Base-by-base conservation (phyloP, 495 filamentous ascomycete species). In the Penicillium taxi region DNA sequence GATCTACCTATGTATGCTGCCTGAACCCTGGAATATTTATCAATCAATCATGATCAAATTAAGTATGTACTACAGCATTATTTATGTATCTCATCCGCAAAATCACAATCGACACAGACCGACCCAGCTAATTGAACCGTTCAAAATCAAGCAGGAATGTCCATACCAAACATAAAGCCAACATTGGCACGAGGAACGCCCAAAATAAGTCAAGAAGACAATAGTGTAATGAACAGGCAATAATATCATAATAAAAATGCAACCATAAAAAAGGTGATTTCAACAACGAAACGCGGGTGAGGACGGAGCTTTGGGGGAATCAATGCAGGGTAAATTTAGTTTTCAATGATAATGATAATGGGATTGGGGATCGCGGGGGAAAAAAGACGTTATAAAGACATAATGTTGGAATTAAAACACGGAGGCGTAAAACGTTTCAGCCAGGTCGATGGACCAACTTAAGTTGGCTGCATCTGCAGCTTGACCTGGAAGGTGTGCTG, bases 401-500 rank as follows among this genome's bases (percentile, higher is more conserved):
- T 26, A 13, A 22, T 26, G 30, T 38, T 29, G 15, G 23, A 9
- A 17, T 5, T 9, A 1, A 16, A 21, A 13, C 16, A 30, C 22
- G 8, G 5, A 14, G 7, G 23, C 18, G 15, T 29, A 6, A 29
- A 13, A 6, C 6, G 3, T 7, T n/a, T 29, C 26, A 1, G 8
- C 25, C n/a, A n/a, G n/a, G n/a, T n/a, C n/a, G n/a, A n/a, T n/a
- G n/a, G n/a, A 32, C 37, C 37, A 16, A 39, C 13, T 38, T 33
- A 45, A 25, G 42, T 55, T 11, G 50, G 45, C 29, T 57, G 46
- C 4, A 44, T 40, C 14, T 50, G 42, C 17, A 56, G 40, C 31
- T 56, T 46, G 13, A 56, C 38, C 19, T 56, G 53, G 44, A 56
- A 56, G 5, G 50, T 53, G 28, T 56, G 53, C 24, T 56, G 53